A percentile compares a stretch with the other conserved stretches of the same genome.
phyloP scores from a whole-genome alignment of 2,329 filamentous ascomycete species.

The Achaetomium macrosporum region DNA sequence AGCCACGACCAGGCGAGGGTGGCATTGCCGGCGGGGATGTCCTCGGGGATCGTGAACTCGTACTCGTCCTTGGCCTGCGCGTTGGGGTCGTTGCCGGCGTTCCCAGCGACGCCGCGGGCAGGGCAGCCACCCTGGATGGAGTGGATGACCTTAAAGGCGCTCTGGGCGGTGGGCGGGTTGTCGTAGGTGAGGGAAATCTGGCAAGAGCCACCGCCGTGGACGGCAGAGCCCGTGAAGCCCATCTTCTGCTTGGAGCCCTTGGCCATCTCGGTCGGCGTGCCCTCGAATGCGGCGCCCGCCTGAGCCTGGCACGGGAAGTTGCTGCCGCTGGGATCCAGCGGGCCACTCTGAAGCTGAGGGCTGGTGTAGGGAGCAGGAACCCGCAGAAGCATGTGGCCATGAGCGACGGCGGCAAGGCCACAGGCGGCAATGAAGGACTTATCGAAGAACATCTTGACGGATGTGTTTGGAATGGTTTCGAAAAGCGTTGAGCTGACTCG shows the following conservation, averaged over 20 bases:
- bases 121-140: slow-evolving; percentile 85
- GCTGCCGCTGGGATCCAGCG: slow-evolving; percentile 52
- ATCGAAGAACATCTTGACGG: slow-evolving; percentile 44
- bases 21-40: slow-evolving; percentile 69
- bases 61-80: slow-evolving; percentile 50
- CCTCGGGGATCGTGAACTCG: slow-evolving; percentile 63
- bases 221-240: slow-evolving; percentile 63
- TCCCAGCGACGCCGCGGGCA: slow-evolving; percentile 49
- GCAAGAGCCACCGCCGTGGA: slow-evolving; percentile 88
- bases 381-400: slow-evolving; percentile 72
- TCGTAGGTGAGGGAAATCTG: slow-evolving; percentile 85
- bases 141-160: slow-evolving; percentile 82
- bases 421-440: slow-evolving; percentile 43
- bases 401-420: slow-evolving; percentile 54
- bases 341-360: slow-evolving; percentile 48
- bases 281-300: slow-evolving; percentile 38
- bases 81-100: slow-evolving; percentile 46
- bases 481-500: slow-evolving; percentile 28
- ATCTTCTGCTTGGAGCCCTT: slow-evolving; percentile 59
- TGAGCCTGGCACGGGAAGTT: slow-evolving; percentile 81
- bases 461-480: slow-evolving; percentile 31
- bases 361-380: slow-evolving; percentile 58
- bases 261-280: slow-evolving; percentile 52
- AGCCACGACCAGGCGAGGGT: slow-evolving; percentile 92
- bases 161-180: slow-evolving; percentile 55